phyloP scores from a whole-genome alignment of 2,329 filamentous ascomycete genomes.

The Atkinsonella texensis region DNA sequence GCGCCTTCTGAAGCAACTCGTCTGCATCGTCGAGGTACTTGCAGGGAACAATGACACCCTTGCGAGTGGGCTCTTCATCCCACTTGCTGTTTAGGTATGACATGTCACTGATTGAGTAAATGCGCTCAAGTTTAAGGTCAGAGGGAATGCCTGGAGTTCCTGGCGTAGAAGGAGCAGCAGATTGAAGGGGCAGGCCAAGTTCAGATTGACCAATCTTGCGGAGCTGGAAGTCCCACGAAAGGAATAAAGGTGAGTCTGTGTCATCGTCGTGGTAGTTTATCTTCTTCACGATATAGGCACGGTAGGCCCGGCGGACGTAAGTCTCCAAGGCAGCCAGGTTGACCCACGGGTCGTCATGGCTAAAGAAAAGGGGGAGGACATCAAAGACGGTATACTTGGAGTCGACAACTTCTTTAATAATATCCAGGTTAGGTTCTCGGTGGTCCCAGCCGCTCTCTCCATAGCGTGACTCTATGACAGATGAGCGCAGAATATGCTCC shows the following conservation, averaged over 20 bases:
- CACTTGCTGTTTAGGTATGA: constrained; percentile 68
- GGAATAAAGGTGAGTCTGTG: constrained; percentile 51
- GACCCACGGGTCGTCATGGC: constrained; percentile 88
- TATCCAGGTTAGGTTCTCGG: constrained; percentile 75
- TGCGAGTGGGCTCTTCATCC: constrained; percentile 66
- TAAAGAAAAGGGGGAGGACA: constrained; percentile 89
- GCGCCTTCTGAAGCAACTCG: constrained; percentile 69
- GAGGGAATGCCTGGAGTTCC: constrained; percentile 49
- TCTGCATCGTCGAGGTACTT: constrained; percentile 91
- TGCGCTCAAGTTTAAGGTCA: constrained; percentile 59
- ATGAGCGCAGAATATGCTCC: constrained; percentile 95
- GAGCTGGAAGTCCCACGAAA: constrained; percentile 93
- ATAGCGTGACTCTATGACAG: constrained; percentile 92
- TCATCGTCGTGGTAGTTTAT: constrained; percentile 85
- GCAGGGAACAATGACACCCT: constrained; percentile 90
- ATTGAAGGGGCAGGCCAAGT: constrained; percentile 69
- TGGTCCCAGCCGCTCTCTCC: constrained; percentile 97
- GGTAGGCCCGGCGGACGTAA: constrained; percentile 91
- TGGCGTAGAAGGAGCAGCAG: constrained; percentile 74
- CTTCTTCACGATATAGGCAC: constrained; percentile 82
- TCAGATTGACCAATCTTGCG: constrained; percentile 88
- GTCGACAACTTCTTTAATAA: constrained; percentile 96
- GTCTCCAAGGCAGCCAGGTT: constrained; percentile 88
- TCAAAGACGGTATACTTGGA: constrained; percentile 98
- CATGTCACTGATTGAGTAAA: constrained; percentile 95